These are phyloP conservation scores for Scutellaria galericulata DNA, from an alignment of 257 asterid genomes.

Conservation along the genomic window DNA sequence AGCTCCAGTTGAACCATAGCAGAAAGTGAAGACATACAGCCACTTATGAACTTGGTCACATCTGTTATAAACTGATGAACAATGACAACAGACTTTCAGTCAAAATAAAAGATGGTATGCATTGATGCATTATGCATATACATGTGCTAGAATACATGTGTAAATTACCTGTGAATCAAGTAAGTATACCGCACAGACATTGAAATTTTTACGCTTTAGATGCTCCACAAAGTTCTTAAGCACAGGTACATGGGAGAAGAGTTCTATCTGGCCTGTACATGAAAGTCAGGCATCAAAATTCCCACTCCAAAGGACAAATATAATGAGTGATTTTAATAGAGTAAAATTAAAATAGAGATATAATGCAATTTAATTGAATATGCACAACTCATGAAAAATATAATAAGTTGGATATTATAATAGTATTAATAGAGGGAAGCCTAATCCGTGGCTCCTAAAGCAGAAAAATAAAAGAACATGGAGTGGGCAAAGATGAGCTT, in stretches of 20 bases:
- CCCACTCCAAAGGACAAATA: constrained; percentile 13
- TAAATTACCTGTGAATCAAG: constrained; percentile 92
- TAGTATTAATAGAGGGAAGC: not conserved
- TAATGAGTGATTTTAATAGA: not conserved
- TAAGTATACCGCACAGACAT: constrained; percentile 85
- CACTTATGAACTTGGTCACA: constrained; percentile 97
- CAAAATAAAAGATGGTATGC: constrained; percentile 29
- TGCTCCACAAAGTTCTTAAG: constrained; percentile 92
- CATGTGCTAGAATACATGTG: constrained; percentile 4
- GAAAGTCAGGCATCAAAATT: constrained; percentile 36
- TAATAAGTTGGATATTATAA: not conserved
- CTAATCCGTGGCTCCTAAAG: not conserved
- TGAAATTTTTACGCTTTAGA: constrained; percentile 79
- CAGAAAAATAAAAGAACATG: not conserved
- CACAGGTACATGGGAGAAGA: constrained; percentile 94
- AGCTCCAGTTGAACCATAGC: constrained; percentile 98
- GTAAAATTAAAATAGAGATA: not conserved
- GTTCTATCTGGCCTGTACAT: constrained; percentile 87
- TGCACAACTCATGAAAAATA: not conserved
- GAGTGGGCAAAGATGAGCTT: too few relatives aligned
- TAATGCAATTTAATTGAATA: not conserved
- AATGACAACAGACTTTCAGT: constrained; percentile 24
- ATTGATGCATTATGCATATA: not conserved
- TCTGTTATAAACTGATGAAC: constrained; percentile 80
- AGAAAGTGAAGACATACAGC: constrained; percentile 98